Conservation (phyloP, 192 early-diverging fungal genomes). For the Rhizophagus prolifer region DNA sequence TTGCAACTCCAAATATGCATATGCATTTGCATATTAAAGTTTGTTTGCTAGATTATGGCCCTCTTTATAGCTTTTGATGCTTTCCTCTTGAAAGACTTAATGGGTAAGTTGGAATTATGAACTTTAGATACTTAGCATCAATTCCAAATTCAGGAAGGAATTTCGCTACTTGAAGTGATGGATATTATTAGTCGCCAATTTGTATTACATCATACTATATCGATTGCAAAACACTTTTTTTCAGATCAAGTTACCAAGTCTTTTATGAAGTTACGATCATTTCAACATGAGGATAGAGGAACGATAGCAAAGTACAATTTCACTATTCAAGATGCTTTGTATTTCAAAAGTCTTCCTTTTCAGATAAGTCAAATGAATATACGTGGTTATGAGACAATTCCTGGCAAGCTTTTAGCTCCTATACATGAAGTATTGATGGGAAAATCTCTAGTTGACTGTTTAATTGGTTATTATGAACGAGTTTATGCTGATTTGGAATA, state of each 20-base stretch:
- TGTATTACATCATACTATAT: background rate
- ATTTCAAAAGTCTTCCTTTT: background rate
- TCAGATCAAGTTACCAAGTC: background rate
- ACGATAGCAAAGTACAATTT: background rate
- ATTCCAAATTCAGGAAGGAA: background rate
- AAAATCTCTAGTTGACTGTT: background rate
- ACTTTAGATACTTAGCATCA: too few relatives aligned
- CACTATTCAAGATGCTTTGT: background rate
- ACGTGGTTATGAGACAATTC: background rate
- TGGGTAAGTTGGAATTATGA: background rate
- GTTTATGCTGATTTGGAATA: background rate
- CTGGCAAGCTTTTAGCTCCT: background rate
- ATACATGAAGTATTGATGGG: background rate
- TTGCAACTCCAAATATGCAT: background rate
- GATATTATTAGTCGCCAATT: background rate
- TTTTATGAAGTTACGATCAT: background rate
- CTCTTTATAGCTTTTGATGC: background rate
- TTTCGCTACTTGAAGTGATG: background rate
- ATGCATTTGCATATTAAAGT: slow-evolving; percentile 5
- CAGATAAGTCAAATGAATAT: background rate
- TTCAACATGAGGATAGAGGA: background rate
- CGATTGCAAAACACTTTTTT: background rate
- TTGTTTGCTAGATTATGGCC: background rate
- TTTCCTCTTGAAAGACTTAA: background rate
- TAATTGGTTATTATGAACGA: background rate